Conservation (phyloP, 1,284 basidiomycete species). For the Trametes hirsuta region DNA sequence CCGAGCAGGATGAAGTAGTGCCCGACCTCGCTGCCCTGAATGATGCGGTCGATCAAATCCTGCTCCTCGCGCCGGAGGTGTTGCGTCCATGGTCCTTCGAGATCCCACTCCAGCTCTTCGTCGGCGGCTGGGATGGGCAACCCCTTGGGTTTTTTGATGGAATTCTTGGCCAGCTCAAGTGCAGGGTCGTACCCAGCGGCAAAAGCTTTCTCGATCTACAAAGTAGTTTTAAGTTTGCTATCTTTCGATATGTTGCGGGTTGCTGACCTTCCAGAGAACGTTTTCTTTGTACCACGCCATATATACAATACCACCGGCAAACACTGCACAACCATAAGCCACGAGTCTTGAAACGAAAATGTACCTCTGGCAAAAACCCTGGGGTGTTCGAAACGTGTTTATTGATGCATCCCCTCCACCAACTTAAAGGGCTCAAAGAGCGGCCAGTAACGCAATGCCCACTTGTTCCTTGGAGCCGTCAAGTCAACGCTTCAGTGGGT, state of each 20-base stretch:
- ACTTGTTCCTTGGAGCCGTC: too few relatives aligned
- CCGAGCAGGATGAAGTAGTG: slow-evolving; percentile 80
- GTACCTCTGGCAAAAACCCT: too few relatives aligned
- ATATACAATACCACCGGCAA: slow-evolving; percentile 73
- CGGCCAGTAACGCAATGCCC: too few relatives aligned
- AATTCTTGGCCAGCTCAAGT: slow-evolving; percentile 65
- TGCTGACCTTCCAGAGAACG: slow-evolving; percentile 71
- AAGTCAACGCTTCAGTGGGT: too few relatives aligned
- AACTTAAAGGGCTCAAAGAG: too few relatives aligned
- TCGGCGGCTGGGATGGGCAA: slow-evolving; percentile 6
- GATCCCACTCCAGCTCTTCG: slow-evolving; percentile 44
- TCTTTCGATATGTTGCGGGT: not conserved
- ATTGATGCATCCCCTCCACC: too few relatives aligned
- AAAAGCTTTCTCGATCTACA: slow-evolving; percentile 68
- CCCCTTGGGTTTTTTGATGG: slow-evolving; percentile 34
- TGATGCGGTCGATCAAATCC: slow-evolving; percentile 74
- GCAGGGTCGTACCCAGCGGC: slow-evolving; percentile 75
- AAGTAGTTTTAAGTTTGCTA: not conserved
- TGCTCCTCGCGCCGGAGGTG: slow-evolving; percentile 76
- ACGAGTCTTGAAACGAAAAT: too few relatives aligned
- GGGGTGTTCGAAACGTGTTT: too few relatives aligned
- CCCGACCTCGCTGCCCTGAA: slow-evolving; percentile 71
- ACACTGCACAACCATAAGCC: slow-evolving; percentile 44
- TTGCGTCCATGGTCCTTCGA: slow-evolving; percentile 51
- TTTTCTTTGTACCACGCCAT: slow-evolving; percentile 80